Conservation (phyloP, 768 basidiomycete species). For the Brasilioporus rufonigricans region DNA sequence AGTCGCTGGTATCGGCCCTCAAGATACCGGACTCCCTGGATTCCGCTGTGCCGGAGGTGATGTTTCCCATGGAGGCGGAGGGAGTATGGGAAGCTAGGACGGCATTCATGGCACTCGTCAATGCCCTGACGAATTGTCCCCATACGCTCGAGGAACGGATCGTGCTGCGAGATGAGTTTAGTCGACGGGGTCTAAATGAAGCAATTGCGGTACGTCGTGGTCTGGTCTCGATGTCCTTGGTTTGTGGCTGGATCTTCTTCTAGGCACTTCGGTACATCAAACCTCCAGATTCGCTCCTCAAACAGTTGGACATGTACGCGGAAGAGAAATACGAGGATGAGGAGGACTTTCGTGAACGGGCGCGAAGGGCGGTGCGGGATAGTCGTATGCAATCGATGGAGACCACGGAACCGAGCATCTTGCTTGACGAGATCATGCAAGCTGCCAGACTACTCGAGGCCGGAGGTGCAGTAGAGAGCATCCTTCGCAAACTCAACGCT, state of each 20-base stretch:
- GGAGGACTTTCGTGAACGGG: conserved; percentile 73
- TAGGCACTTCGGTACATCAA: conserved; percentile 74
- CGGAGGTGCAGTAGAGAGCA: conserved; percentile 46
- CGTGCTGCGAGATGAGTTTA: conserved; percentile 78
- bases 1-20: conserved; percentile 65
- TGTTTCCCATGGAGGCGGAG: conserved; percentile 53
- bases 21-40: conserved; percentile 48
- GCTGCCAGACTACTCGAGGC: conserved; percentile 47
- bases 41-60: conserved; percentile 29
- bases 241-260: neutral
- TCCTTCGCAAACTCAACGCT: conserved; percentile 52
- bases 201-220: conserved; percentile 66
- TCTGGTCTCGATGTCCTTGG: neutral
- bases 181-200: conserved; percentile 79
- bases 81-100: conserved; percentile 81
- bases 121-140: conserved; percentile 67
- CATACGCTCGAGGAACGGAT: conserved; percentile 78
- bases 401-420: conserved; percentile 50
- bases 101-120: conserved; percentile 74
- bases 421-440: conserved; percentile 58
- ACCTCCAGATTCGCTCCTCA: conserved; percentile 77
- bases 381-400: conserved; percentile 19
- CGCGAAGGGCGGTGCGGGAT: conserved; percentile 37
- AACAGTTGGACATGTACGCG: conserved; percentile 75
- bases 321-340: conserved; percentile 93